Evolutionary conservation across 106 monocot genomes (phyloP).

Genomic region (Ottelia alismoides): DNA sequence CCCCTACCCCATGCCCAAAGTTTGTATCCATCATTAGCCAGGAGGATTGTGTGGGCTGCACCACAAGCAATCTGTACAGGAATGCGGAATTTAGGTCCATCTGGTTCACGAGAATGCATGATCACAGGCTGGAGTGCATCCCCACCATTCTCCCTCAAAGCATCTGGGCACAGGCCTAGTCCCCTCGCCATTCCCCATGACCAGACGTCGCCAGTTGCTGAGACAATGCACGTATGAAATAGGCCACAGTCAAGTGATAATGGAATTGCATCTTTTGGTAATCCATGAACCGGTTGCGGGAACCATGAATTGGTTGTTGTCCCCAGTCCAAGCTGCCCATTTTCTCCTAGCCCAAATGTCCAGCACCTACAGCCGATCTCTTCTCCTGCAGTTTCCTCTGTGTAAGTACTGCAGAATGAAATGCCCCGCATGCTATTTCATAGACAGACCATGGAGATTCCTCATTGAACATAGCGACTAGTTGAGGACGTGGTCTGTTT

Average conservation of each 20-base stretch:
- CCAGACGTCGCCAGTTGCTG: conserved; percentile 57
- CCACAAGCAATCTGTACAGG: conserved; percentile 58
- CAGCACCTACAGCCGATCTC: conserved; percentile 53
- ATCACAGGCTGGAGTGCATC: conserved; percentile 47
- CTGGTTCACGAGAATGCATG: conserved; percentile 13
- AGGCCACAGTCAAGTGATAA: conserved; percentile 71
- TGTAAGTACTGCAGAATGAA: conserved; percentile 61
- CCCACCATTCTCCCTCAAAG: conserved; percentile 38
- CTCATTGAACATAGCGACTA: conserved; percentile 31
- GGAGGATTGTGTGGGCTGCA: conserved; percentile 70
- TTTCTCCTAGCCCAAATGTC: conserved; percentile 81
- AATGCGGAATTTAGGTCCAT: conserved; percentile 23
- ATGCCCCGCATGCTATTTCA: conserved; percentile 72
- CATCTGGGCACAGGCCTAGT: conserved; percentile 66
- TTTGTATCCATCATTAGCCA: conserved; percentile 49
- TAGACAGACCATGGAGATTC: conserved; percentile 62
- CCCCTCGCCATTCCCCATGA: conserved; percentile 91
- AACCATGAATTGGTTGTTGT: conserved; percentile 17
- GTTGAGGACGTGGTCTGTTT: conserved; percentile 26
- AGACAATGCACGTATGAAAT: conserved; percentile 70
- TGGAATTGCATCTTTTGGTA: conserved; percentile 35
- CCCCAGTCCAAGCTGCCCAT: conserved; percentile 79
- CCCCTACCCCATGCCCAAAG: conserved; percentile 89
- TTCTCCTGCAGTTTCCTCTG: conserved; percentile 29
- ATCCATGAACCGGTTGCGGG: conserved; percentile 32